A percentile compares a stretch with the other conserved stretches of the same genome.
These are phyloP conservation scores for Exophiala phaeomuriformis DNA, from an alignment of 2,329 filamentous ascomycete species.

Conservation along the genomic window DNA sequence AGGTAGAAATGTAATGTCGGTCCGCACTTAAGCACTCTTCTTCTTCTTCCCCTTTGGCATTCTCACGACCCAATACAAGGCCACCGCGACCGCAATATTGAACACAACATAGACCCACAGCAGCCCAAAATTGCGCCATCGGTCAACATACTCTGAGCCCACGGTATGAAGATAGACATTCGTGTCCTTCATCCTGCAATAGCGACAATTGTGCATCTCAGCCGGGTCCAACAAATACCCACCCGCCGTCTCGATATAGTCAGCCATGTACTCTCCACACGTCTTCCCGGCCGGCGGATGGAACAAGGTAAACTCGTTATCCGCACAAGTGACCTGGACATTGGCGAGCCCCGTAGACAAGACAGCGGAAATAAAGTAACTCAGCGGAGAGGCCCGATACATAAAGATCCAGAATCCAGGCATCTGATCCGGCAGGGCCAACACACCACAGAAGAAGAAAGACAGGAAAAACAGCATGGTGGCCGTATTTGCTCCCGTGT, in stretches of 20 bases:
- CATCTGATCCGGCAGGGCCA: constrained; percentile 51
- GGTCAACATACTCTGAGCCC: constrained; percentile 40
- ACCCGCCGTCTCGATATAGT: constrained; percentile 40
- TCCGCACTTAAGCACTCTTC: too few relatives aligned
- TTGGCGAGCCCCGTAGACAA: constrained; percentile 63
- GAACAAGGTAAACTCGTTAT: constrained; percentile 62
- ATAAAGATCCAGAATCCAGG: constrained; percentile 72
- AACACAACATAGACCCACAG: constrained; percentile 60
- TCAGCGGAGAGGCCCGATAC: constrained; percentile 73
- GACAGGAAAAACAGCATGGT: constrained; percentile 54
- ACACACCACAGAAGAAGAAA: constrained; percentile 54
- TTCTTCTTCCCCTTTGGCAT: constrained; percentile 37
- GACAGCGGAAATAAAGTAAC: constrained; percentile 70
- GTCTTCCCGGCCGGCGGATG: constrained; percentile 50
- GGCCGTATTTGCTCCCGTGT: constrained; percentile 56
- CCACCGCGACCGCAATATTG: constrained; percentile 53
- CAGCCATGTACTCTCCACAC: constrained; percentile 52
- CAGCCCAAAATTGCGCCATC: constrained; percentile 63
- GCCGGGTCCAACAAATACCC: constrained; percentile 49
- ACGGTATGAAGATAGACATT: constrained; percentile 43
- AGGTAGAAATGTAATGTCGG: too few relatives aligned
- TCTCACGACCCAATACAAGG: constrained; percentile 56
- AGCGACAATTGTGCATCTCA: constrained; percentile 49
- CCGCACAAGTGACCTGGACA: constrained; percentile 56
- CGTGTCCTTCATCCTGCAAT: constrained; percentile 39